Percentiles rank a stretch among this genome's conserved stretches.
Conservation (phyloP, 179 eudicot genomes). For the Carnegiea gigantea region DNA sequence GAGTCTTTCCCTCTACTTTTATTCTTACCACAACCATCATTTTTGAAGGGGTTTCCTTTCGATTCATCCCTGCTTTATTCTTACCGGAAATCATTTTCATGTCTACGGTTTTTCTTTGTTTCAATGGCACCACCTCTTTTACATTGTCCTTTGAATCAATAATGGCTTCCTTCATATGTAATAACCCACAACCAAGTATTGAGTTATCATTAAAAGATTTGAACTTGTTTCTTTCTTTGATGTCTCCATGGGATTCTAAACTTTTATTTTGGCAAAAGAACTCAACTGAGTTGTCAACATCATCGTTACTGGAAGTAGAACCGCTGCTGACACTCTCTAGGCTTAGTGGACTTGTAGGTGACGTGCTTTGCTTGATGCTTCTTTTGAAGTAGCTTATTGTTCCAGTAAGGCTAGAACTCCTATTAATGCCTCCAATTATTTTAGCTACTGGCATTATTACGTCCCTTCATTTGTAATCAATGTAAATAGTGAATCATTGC, state of each 20-base stretch:
- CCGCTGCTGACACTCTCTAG: conserved; percentile 32
- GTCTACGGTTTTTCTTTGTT: neutral
- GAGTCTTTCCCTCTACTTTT: neutral
- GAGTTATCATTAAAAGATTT: conserved; percentile 65
- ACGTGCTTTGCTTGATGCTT: conserved; percentile 34
- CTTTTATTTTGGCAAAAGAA: conserved; percentile 39
- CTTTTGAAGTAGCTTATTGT: conserved; percentile 42
- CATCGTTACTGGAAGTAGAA: conserved; percentile 47
- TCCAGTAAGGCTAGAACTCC: conserved; percentile 22
- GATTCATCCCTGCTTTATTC: conserved; percentile 14
- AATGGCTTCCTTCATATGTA: conserved; percentile 29
- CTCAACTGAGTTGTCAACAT: conserved; percentile 47
- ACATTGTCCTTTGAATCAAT: conserved; percentile 15
- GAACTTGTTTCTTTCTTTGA: conserved; percentile 45
- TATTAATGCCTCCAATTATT: conserved; percentile 30
- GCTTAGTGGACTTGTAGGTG: conserved; percentile 70
- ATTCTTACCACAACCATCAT: conserved; percentile 14
- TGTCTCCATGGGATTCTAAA: neutral
- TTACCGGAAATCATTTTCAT: conserved; percentile 5
- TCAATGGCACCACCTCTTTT: conserved; percentile 19
- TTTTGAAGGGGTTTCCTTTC: conserved; percentile 16
- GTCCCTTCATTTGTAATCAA: neutral
- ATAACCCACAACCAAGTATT: neutral
- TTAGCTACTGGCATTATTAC: conserved; percentile 18
- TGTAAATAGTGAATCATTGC: neutral